phyloP scores from a whole-genome alignment of 805 yeast species.

The Lachancea lanzarotensis region DNA sequence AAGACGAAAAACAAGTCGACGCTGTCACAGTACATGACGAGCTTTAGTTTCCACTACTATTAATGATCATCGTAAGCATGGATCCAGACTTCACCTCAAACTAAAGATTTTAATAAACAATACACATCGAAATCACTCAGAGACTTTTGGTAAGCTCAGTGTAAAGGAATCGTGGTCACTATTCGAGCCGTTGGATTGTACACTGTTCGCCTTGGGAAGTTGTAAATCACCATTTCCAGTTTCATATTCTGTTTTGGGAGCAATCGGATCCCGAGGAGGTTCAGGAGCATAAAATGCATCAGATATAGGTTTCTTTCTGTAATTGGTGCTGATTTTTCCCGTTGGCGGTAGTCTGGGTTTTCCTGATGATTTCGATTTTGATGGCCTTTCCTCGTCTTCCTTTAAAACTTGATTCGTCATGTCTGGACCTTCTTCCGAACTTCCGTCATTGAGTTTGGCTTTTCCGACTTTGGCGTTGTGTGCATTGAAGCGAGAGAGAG shows the following conservation, averaged over 20 bases:
- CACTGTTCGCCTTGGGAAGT: not conserved
- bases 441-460: constrained; percentile 21
- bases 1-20: not conserved
- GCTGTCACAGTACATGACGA: not conserved
- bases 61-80: not conserved
- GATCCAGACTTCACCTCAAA: too few species aligned
- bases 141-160: constrained; percentile 18
- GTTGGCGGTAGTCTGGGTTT: constrained; percentile 85
- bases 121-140: not conserved
- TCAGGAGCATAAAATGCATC: constrained; percentile 49
- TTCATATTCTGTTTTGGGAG: not conserved
- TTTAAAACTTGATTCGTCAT: constrained; percentile 44
- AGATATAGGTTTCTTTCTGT: constrained; percentile 58
- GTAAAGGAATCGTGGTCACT: constrained; percentile 13
- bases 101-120: too few species aligned
- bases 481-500: constrained; percentile 38
- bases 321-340: constrained; percentile 68
- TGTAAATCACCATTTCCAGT: not conserved
- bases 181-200: not conserved
- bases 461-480: constrained; percentile 40
- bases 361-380: constrained; percentile 58
- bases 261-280: not conserved
- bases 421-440: constrained; percentile 15
- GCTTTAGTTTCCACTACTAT: not conserved
- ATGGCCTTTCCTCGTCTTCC: constrained; percentile 83